Evolutionary conservation across 495 filamentous ascomycete species (phyloP).

Genomic region (Annulohypoxylon nitens): DNA sequence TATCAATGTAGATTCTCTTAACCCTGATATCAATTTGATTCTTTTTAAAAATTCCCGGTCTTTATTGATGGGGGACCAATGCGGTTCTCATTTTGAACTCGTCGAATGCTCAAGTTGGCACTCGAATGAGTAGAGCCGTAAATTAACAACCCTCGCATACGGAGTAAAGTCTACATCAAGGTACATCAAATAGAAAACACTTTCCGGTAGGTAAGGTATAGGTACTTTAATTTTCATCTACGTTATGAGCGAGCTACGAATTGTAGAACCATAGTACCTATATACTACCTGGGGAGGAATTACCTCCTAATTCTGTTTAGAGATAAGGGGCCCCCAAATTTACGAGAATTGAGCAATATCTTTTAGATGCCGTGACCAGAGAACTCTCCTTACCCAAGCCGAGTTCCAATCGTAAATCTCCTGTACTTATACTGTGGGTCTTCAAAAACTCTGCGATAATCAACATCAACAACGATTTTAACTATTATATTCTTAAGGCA

Average conservation of each 20-base stretch:
- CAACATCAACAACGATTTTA: slow-evolving; percentile 2
- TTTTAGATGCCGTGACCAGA: not conserved
- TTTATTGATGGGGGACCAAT: not conserved
- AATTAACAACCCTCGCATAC: not conserved
- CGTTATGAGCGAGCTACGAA: not conserved
- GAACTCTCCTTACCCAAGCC: not conserved
- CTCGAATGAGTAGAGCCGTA: not conserved
- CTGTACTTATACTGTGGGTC: not conserved
- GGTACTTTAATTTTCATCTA: not conserved
- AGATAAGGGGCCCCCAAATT: not conserved
- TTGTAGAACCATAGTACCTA: not conserved
- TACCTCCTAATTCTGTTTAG: not conserved
- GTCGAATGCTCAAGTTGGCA: not conserved
- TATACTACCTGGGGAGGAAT: not conserved
- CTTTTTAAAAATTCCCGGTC: not conserved
- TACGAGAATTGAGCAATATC: not conserved
- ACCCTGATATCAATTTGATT: not conserved
- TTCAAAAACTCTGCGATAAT: not conserved
- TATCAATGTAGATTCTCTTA: not conserved
- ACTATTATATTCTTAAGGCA: not conserved
- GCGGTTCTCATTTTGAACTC: not conserved
- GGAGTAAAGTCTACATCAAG: not conserved
- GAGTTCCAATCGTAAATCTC: too few relatives aligned
- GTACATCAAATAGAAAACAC: not conserved
- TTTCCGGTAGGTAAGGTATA: not conserved